A percentile compares a stretch with the other conserved stretches of the same genome.
Conservation (phyloP, 768 basidiomycete genomes). For the Galerina sulciceps region DNA sequence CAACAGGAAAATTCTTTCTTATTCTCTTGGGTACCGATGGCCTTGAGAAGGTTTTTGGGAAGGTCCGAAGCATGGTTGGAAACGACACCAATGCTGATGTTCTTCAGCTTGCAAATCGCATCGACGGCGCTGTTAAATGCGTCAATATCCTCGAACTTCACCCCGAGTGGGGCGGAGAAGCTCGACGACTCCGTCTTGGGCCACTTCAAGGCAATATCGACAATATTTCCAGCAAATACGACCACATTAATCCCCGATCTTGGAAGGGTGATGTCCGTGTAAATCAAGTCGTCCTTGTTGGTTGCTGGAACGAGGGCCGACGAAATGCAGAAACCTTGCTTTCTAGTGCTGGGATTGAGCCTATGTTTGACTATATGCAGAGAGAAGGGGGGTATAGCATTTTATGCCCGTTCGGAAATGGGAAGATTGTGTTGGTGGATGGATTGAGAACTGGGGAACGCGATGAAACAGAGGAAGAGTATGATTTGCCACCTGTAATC, state of each 20-base stretch:
- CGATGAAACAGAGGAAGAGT: constrained; percentile 10
- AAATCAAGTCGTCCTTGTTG: constrained; percentile 5
- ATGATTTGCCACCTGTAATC: no score
- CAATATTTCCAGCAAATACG: constrained; percentile 12
- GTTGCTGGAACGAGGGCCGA: constrained; percentile 14
- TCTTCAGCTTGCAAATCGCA: constrained; percentile 5
- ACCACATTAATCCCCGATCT: constrained; percentile 23
- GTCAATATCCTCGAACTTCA: constrained; percentile 14
- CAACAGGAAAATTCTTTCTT: constrained; percentile 26
- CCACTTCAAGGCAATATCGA: constrained; percentile 4
- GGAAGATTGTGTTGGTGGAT: constrained; percentile 10
- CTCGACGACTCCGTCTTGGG: constrained; percentile 11
- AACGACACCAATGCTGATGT: constrained; percentile 14
- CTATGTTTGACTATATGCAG: neutral
- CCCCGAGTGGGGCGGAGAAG: constrained; percentile 19
- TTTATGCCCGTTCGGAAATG: constrained; percentile 5
- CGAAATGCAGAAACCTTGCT: neutral
- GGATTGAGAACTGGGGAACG: neutral
- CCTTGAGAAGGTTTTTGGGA: constrained; percentile 29
- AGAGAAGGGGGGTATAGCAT: neutral
- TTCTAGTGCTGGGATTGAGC: neutral
- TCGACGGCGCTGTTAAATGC: constrained; percentile 15
- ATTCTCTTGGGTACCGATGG: constrained; percentile 33
- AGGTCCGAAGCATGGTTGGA: constrained; percentile 8
- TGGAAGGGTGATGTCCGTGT: constrained; percentile 24